Conservation (phyloP, 176 grass and related monocot genomes). For the Phyllostachys edulis region DNA sequence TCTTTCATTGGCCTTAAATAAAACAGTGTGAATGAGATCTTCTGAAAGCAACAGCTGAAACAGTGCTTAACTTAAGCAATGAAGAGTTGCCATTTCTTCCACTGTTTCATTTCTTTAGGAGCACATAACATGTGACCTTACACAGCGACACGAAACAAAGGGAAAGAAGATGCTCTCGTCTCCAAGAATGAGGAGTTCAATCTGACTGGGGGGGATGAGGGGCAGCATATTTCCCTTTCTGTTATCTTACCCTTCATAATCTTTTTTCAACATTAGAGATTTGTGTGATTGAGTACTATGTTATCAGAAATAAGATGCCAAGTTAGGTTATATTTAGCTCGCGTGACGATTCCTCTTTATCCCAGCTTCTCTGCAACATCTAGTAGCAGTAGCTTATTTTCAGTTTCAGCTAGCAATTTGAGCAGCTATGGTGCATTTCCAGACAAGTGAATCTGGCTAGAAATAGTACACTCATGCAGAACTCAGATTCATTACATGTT, state of each 20-base stretch:
- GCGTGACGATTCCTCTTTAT: neutral
- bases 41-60: slow-evolving; percentile 14
- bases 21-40: neutral
- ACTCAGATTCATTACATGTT: neutral
- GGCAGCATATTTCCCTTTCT: no score
- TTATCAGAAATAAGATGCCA: neutral
- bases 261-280: neutral
- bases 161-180: no score
- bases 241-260: no score
- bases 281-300: neutral
- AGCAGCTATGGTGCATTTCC: neutral
- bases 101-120: neutral
- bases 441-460: neutral
- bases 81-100: neutral
- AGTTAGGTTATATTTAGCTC: neutral
- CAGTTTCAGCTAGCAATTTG: neutral
- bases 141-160: no score
- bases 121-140: no score
- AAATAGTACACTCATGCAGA: neutral
- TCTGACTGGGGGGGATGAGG: no score
- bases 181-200: no score
- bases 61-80: neutral
- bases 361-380: neutral
- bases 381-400: neutral
- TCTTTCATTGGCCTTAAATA: no score